phyloP scores from a whole-genome alignment of 495 filamentous ascomycete species.

The Immersiella caudata region DNA sequence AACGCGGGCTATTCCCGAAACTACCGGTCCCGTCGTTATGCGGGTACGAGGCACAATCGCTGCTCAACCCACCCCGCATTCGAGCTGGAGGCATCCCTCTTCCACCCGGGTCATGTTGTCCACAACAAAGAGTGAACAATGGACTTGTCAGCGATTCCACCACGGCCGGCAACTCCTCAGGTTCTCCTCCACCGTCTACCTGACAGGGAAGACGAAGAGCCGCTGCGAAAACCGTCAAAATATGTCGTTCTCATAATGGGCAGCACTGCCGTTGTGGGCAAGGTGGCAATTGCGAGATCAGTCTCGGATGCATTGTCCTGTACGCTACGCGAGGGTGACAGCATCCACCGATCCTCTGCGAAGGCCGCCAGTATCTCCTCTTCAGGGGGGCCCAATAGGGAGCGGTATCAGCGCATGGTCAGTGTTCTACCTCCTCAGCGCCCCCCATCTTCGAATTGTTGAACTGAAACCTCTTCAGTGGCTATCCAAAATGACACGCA shows the following conservation, averaged over 20 bases:
- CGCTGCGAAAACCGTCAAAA: constrained; percentile 20
- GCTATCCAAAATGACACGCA: constrained; percentile 30
- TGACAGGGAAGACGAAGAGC: constrained; percentile 17
- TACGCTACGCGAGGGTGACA: constrained; percentile 29
- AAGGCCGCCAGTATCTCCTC: constrained; percentile 23
- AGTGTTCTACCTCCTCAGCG: neutral
- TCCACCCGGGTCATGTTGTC: neutral
- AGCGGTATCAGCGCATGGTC: constrained; percentile 28
- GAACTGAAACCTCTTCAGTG: constrained; percentile 6
- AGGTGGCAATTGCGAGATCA: constrained; percentile 26
- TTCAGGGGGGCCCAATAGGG: constrained; percentile 15
- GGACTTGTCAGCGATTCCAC: constrained; percentile 2
- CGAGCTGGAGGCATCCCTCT: neutral
- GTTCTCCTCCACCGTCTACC: constrained; percentile 27
- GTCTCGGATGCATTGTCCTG: constrained; percentile 24
- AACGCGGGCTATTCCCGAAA: neutral
- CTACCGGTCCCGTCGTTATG: constrained; percentile 4
- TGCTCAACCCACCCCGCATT: neutral
- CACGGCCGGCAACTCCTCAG: constrained; percentile 27
- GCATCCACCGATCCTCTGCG: constrained; percentile 25
- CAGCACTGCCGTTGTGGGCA: constrained; percentile 23
- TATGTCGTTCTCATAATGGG: constrained; percentile 28
- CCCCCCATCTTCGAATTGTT: neutral
- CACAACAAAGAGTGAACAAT: constrained; percentile 3
- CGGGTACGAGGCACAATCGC: neutral